phyloP scores from a whole-genome alignment of 768 basidiomycete genomes.

The Coprinopsis marcescibilis region DNA sequence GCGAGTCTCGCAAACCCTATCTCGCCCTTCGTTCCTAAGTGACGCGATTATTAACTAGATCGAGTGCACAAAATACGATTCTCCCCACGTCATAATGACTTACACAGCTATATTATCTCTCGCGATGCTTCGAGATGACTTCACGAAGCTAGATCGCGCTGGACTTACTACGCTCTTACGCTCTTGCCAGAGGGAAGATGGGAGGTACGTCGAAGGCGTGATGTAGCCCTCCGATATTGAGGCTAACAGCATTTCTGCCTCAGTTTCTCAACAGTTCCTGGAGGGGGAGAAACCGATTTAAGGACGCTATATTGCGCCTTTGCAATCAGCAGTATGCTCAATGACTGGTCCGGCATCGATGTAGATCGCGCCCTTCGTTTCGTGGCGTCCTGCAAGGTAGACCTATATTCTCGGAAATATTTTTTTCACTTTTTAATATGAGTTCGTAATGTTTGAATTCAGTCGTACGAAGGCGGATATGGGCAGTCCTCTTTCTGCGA shows the following conservation, averaged over 20 bases:
- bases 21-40: neutral
- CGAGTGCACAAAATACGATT: constrained; percentile 47
- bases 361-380: constrained; percentile 55
- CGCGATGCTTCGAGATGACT: constrained; percentile 82
- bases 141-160: constrained; percentile 58
- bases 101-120: constrained; percentile 86
- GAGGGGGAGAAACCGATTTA: constrained; percentile 67
- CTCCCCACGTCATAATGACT: constrained; percentile 87
- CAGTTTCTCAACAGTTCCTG: constrained; percentile 71
- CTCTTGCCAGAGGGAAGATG: constrained; percentile 72
- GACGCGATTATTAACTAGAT: constrained; percentile 8
- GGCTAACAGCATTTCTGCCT: neutral
- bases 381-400: constrained; percentile 67
- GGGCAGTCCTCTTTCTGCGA: constrained; percentile 79
- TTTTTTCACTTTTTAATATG: constrained; percentile 8
- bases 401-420: constrained; percentile 3
- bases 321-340: constrained; percentile 70
- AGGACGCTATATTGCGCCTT: constrained; percentile 86
- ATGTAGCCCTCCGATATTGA: neutral
- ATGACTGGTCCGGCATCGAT: constrained; percentile 75
- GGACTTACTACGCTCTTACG: constrained; percentile 65
- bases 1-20: neutral
- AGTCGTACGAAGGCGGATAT: constrained; percentile 94
- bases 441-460: too few relatives aligned
- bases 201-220: constrained; percentile 52